Base-by-base conservation (phyloP, 1,139 yeast species). In the Suhomyces yuchorum region DNA sequence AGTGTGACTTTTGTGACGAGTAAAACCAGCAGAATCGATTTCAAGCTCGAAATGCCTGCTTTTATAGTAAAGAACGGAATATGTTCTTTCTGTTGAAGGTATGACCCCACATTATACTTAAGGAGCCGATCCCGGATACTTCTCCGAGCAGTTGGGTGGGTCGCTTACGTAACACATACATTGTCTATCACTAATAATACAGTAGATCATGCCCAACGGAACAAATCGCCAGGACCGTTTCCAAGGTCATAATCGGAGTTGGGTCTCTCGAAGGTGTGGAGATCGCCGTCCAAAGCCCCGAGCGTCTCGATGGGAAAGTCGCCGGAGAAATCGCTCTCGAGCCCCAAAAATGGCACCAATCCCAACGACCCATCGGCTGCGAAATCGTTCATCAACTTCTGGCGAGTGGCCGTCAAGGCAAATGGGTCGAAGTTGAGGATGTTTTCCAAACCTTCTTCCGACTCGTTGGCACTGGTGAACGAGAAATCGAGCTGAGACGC, bases 361-460 rank as follows among this genome's bases (percentile, higher is more conserved):
- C 87, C 89, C 40, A 83, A 64, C 0, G 88, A 83, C 0, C 87
- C 87, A 66, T 83, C 89, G 12, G 86, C 86, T 11, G 83, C 86
- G 64, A 82, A 83, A 52, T 81, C 86, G 53, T 72, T 72, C 55
- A 74, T 63, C 61, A 75, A 61, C 56, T 65, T 53, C 58, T 78
- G 62, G 56, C 72, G 68, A 46, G 63, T 64, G 35, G 69, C 54
- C 50, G 67, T 66, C 37, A 68, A 67, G 42, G 72, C 70, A 54
- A 68, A 74, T 4, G 78, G 79, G 52, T 75, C 79, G 54, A 73
- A 73, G 44, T 66, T 65, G 19, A 75, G 59, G 3, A 73, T 56
- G 22, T 57, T 62, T 24, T 70, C 74, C 17, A 69, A 43, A 1
- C 50, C 53, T 8, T 49, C 39, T 14, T 45, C 48, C 8, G 43